Conservation (phyloP, 2,329 filamentous ascomycete species). For the Chaetothyriales sp. region DNA sequence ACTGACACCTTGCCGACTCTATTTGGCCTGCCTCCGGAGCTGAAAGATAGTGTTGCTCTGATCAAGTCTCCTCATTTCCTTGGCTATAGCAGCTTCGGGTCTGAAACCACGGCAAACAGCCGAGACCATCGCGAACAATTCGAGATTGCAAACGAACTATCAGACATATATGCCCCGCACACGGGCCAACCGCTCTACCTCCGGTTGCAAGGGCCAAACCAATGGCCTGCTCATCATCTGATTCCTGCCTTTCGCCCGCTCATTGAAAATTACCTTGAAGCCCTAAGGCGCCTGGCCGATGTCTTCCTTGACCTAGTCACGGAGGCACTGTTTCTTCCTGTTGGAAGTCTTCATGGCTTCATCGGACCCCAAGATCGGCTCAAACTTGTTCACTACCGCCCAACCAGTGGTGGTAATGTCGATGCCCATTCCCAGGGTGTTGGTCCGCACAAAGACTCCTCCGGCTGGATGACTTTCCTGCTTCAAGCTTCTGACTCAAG, state of each 20-base stretch:
- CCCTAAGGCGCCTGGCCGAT: slow-evolving; percentile 38
- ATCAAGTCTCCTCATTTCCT: slow-evolving; percentile 47
- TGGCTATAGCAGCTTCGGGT: slow-evolving; percentile 43
- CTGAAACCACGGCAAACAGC: slow-evolving; percentile 42
- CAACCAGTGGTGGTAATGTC: slow-evolving; percentile 9
- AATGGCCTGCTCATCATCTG: slow-evolving; percentile 30
- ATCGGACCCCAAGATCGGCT: slow-evolving; percentile 45
- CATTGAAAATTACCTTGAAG: slow-evolving; percentile 38
- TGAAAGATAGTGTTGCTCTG: slow-evolving; percentile 17
- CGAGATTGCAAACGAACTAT: slow-evolving; percentile 42
- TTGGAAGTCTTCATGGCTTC: slow-evolving; percentile 39
- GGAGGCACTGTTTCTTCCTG: slow-evolving; percentile 38
- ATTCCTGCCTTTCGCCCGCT: slow-evolving; percentile 25
- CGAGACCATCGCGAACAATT: slow-evolving; percentile 45
- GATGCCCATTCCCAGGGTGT: slow-evolving; percentile 38
- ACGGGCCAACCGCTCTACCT: slow-evolving; percentile 28
- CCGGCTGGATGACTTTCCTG: slow-evolving; percentile 52
- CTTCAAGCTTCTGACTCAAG: slow-evolving; percentile 40
- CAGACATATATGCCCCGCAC: neutral
- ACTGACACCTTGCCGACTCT: slow-evolving; percentile 12
- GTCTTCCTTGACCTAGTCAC: slow-evolving; percentile 45
- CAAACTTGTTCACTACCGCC: slow-evolving; percentile 27
- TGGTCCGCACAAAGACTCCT: slow-evolving; percentile 38
- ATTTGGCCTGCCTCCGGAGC: slow-evolving; percentile 13
- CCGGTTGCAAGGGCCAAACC: slow-evolving; percentile 35